phyloP scores from a whole-genome alignment of 1,284 basidiomycete genomes.

The Mycena sp. region DNA sequence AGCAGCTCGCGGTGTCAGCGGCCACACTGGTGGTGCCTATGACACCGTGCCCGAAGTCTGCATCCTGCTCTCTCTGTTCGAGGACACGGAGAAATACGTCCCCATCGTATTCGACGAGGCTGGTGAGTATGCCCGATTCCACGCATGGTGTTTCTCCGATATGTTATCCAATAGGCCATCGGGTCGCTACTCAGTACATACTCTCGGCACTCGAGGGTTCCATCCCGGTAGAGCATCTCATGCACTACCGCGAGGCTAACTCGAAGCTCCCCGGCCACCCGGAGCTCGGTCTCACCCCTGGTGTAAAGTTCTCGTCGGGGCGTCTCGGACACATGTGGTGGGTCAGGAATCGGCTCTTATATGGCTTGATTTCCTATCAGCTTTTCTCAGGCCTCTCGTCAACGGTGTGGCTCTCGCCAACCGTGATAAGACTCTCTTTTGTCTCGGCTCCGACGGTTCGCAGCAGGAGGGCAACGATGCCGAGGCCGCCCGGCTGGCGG shows the following conservation, averaged over 20 bases:
- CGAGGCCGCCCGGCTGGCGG: conserved; percentile 86
- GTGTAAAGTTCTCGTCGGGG: conserved; percentile 88
- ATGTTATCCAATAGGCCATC: conserved; percentile 79
- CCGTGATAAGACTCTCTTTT: conserved; percentile 78
- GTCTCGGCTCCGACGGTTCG: conserved; percentile 87
- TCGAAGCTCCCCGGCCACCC: conserved; percentile 88
- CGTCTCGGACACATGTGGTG: conserved; percentile 86
- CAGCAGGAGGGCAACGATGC: conserved; percentile 92
- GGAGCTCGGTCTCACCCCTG: conserved; percentile 85
- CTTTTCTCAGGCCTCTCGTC: conserved; percentile 63
- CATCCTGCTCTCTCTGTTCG: conserved; percentile 76
- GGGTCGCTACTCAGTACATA: conserved; percentile 88
- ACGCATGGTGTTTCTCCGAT: not conserved
- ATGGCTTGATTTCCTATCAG: not conserved
- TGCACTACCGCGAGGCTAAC: conserved; percentile 86
- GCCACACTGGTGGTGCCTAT: conserved; percentile 88
- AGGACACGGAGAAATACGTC: conserved; percentile 64
- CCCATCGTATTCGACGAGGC: conserved; percentile 82
- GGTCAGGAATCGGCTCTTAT: conserved; percentile 26
- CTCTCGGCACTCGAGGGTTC: conserved; percentile 79
- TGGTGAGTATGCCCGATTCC: conserved; percentile 52
- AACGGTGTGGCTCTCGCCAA: conserved; percentile 86
- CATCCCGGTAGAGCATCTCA: conserved; percentile 76
- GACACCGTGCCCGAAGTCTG: conserved; percentile 87
- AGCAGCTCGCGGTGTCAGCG: conserved; percentile 83